Conservation (phyloP, 805 yeast genomes). For the Grigorovia humatica region DNA sequence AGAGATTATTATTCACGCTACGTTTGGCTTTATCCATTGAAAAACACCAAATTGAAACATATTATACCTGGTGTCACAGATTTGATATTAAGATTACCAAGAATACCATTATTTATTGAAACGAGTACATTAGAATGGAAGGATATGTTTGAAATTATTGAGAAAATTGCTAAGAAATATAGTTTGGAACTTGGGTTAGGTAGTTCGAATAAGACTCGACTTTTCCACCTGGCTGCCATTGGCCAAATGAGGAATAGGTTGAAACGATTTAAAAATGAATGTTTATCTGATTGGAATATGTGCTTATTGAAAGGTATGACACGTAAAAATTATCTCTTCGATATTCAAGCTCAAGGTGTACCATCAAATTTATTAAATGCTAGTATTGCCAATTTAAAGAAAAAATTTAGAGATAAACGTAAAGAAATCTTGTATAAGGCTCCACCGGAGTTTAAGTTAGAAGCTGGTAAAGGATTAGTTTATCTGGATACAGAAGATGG, state of each 20-base stretch:
- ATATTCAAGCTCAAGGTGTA: conserved; percentile 13
- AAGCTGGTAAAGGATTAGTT: conserved; percentile 11
- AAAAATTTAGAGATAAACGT: conserved; percentile 14
- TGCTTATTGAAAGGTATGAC: conserved; percentile 18
- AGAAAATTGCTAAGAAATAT: conserved; percentile 15
- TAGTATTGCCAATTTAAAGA: conserved; percentile 8
- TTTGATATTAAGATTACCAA: conserved; percentile 13
- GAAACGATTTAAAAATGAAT: conserved; percentile 10
- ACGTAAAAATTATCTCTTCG: conserved; percentile 11
- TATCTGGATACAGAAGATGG: neutral
- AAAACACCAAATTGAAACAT: conserved; percentile 15
- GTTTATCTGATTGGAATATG: conserved; percentile 19
- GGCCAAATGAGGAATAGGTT: conserved; percentile 12
- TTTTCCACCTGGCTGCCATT: conserved; percentile 15
- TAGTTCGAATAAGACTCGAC: conserved; percentile 4
- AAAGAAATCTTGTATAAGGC: conserved; percentile 12
- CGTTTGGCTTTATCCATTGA: conserved; percentile 25
- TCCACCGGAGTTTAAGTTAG: conserved; percentile 15
- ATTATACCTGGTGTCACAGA: conserved; percentile 10
- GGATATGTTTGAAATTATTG: conserved; percentile 23
- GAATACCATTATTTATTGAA: conserved; percentile 24
- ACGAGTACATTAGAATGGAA: conserved; percentile 22
- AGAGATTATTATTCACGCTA: conserved; percentile 24
- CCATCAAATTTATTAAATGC: conserved; percentile 18
- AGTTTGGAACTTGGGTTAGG: conserved; percentile 23